Base-by-base conservation (phyloP, 306 rosid species). In the Acacia acuminata region DNA sequence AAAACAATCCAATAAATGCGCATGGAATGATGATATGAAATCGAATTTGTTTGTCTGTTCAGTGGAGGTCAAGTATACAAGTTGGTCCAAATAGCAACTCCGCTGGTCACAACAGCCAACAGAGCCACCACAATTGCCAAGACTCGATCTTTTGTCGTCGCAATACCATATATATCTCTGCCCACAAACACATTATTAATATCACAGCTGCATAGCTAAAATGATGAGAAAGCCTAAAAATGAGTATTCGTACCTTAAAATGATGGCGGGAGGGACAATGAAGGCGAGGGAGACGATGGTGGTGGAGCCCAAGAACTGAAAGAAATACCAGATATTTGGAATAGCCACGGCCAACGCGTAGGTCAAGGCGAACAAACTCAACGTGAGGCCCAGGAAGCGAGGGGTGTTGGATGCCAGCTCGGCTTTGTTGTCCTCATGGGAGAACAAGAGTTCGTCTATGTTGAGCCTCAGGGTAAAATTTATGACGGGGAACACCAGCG, bases 271-370 rank as follows among this genome's bases (percentile, higher is more conserved):
- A 20, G 96, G 96, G 85, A 91, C 82, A 34, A 89, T 74, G 80
- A 89, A 91, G 5, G 92, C 78, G 81, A 82, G 72, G 84, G 71
- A 83, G 73, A 84, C 92, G 42, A 86, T 24, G 69, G 96, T 91
- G 10, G 93, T 91, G 43, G 93, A 89, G 50, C 92, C 91, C 91
- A 89, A 73, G 63, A 91, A 84, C 84, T 91, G 93, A 77, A 91
- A 89, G 65, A 91, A 81, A 44, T 82, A 85, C 93, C 95, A 86
- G 0, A 88, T 87, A 76, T 85, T 83, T 47, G 94, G 94, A 69
- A 91, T 77, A 3, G 91, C 91, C 15, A 89, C 89, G 4, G 94
- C 91, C 78, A 83, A 82, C 34, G 45, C 19, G 76, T 89, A 89
- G 8, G 88, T 71, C 61, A 86, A 17, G 8, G 50, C 58, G 20